phyloP scores from a whole-genome alignment of 257 asterid genomes.

The Striga asiatica region DNA sequence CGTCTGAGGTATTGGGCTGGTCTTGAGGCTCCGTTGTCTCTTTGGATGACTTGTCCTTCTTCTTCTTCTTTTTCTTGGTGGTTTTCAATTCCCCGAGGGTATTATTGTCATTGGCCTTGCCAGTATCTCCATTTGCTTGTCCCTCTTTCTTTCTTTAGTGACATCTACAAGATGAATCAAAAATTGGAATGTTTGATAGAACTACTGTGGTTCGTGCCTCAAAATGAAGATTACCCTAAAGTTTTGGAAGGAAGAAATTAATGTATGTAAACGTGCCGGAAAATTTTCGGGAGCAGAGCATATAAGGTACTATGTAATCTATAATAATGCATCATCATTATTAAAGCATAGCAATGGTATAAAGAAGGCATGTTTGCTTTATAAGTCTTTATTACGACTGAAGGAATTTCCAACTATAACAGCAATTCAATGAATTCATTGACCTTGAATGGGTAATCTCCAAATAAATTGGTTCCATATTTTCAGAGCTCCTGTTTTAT shows the following conservation, averaged over 20 bases:
- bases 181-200: neutral
- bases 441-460: neutral
- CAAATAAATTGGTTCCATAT: neutral
- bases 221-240: too few species aligned
- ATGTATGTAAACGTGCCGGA: too few species aligned
- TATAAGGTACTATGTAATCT: too few species aligned
- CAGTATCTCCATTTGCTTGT: constrained; percentile 29
- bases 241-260: too few species aligned
- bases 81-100: constrained; percentile 43
- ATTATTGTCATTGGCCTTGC: constrained; percentile 30
- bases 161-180: constrained; percentile 21
- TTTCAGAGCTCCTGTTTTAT: neutral
- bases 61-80: constrained; percentile 39
- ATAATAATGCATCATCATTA: too few species aligned
- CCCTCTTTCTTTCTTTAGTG: constrained; percentile 40
- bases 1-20: constrained; percentile 33
- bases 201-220: too few species aligned
- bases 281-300: too few species aligned
- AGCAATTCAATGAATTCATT: too few species aligned
- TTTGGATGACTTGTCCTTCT: constrained; percentile 64
- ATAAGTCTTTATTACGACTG: too few species aligned
- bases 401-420: too few species aligned
- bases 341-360: too few species aligned
- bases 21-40: constrained; percentile 59
- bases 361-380: too few species aligned